Evolutionary conservation across 345 rosid species (phyloP), one percentile per base, ranked within the genome.

Genomic region (Gossypium ekmanianum): DNA sequence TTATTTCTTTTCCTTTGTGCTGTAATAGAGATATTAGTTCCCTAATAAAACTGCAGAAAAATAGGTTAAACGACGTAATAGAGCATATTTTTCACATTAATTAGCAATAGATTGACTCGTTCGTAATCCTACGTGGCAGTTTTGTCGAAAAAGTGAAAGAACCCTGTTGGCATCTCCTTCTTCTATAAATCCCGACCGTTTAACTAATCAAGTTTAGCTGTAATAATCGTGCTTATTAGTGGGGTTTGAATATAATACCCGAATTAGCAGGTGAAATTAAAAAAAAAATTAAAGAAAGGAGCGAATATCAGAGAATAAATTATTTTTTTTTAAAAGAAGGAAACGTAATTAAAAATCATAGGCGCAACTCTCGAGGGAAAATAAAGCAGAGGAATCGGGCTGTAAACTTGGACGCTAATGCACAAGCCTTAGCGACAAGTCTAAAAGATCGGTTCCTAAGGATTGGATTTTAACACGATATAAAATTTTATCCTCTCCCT

Each of bases 391-490:
- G 81, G 78, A 84, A 80, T 82, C 75, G 79, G 84, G 79, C 79
- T 76, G 81, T 74, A 69, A 81, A 83, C 83, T 77, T 71, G 84
- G 78, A 81, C 73, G 81, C 71, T 81, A 78, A 62, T 76, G 83
- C 86, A 77, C 80, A 55, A 72, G 79, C 67, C 65, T 67, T 68
- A 78, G 87, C 88, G 85, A 76, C 84, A 86, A 86, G 80, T 82
- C 1, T 20, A 57, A 57, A 57, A 76, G 87, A 80, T 88, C 85
- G 82, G 83, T 83, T 88, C 81, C 65, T 61, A 43, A 76, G 85
- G 51, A 61, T 82, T 84, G 83, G 67, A 80, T 76, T 80, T 82
- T 64, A 79, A 77, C 75, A 43, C 68, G 12, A 20, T 18, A 58
- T 72, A 79, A 68, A 67, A 58, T 10, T 54, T 55, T 34, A 51